These are phyloP conservation scores for Selaginella moellendorffii DNA, from an alignment of 75 land plant species.

Conservation along the genomic window DNA sequence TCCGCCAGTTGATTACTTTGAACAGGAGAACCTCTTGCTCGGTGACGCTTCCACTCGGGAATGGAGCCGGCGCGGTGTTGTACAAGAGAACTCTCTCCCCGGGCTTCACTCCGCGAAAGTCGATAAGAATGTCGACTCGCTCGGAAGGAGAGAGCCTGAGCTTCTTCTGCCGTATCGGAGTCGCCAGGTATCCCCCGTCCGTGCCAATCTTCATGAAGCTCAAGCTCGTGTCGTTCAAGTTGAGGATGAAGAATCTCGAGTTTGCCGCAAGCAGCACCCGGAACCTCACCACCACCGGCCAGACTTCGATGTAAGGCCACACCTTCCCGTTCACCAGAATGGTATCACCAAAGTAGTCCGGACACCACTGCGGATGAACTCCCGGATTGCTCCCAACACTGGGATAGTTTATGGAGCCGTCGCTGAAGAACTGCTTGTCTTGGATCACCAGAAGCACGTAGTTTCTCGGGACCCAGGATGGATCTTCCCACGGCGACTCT, in stretches of 20 bases:
- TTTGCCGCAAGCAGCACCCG: slow-evolving; percentile 5
- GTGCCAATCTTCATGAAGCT: slow-evolving; percentile 9
- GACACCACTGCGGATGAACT: slow-evolving; percentile 7
- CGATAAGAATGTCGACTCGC: not conserved
- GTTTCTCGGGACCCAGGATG: not conserved
- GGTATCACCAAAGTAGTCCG: slow-evolving; percentile 11
- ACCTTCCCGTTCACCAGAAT: slow-evolving; percentile 14
- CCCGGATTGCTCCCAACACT: not conserved
- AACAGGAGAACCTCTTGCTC: not conserved
- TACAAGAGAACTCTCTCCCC: not conserved
- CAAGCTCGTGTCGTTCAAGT: slow-evolving; percentile 1
- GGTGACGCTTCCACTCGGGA: not conserved
- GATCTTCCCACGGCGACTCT: not conserved
- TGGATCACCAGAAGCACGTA: not conserved
- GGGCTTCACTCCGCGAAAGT: not conserved
- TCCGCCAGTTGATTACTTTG: no score
- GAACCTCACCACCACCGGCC: not conserved
- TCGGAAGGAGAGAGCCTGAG: not conserved
- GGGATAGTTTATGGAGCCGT: slow-evolving; percentile 7
- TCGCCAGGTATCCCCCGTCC: slow-evolving; percentile 6
- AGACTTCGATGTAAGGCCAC: slow-evolving; percentile 10
- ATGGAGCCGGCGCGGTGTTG: not conserved
- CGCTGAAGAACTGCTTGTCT: not conserved
- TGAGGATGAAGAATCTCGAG: slow-evolving; percentile 9
- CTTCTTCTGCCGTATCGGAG: not conserved